Percentiles rank a stretch among this genome's conserved stretches.
Evolutionary conservation across 306 rosid genomes (phyloP).

Genomic region (cucumber (Cucumis sativus)): DNA sequence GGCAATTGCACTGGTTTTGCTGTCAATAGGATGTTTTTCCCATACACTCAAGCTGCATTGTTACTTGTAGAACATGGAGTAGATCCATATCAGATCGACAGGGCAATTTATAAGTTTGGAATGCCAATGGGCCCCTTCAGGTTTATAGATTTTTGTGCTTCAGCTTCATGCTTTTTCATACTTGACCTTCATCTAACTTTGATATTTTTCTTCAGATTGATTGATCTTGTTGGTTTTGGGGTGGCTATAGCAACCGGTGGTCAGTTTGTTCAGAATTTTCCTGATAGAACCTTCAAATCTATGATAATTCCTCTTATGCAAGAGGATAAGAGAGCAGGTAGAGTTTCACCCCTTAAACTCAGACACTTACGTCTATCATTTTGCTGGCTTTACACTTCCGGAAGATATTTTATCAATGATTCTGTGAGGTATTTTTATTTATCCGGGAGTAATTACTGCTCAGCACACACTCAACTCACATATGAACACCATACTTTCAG

Average conservation of each 20-base stretch:
- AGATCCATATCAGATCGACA: conserved; percentile 74
- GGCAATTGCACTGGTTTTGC: conserved; percentile 99
- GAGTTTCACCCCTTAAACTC: background rate
- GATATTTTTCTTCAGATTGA: conserved; percentile 42
- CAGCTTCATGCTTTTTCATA: conserved; percentile 1
- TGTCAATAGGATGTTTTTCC: conserved; percentile 88
- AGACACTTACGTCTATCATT: background rate
- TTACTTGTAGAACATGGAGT: conserved; percentile 79
- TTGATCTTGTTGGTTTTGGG: conserved; percentile 85
- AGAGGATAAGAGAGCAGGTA: conserved; percentile 86
- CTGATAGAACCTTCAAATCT: conserved; percentile 73
- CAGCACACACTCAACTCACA: too few species aligned
- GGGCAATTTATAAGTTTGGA: conserved; percentile 50
- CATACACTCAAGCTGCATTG: conserved; percentile 70
- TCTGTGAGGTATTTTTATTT: background rate
- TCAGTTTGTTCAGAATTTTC: conserved; percentile 46
- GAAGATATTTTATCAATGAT: background rate
- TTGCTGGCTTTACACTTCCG: background rate
- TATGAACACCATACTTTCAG: too few species aligned
- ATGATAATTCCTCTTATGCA: conserved; percentile 77
- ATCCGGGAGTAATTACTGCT: background rate
- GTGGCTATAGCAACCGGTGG: conserved; percentile 65
- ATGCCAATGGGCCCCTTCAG: conserved; percentile 99
- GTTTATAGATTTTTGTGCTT: conserved; percentile 24
- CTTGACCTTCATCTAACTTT: background rate